Conservation (phyloP, 208 protist species). For the Naegleria gruberi region DNA sequence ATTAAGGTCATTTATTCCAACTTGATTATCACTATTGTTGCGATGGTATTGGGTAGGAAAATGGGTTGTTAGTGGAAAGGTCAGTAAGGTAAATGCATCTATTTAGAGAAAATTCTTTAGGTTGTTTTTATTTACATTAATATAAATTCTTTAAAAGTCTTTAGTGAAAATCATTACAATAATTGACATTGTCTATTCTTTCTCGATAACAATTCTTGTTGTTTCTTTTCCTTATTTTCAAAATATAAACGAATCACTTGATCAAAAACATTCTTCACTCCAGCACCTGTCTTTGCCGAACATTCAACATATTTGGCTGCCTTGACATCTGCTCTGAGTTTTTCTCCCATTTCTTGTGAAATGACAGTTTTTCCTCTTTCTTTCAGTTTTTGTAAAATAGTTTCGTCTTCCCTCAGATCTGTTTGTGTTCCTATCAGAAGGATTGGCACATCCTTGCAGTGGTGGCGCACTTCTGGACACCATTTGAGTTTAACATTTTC, state of each 20-base stretch:
- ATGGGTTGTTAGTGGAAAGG: too few relatives aligned
- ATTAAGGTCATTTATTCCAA: neutral
- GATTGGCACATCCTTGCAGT: conserved; percentile 37
- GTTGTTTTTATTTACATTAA: too few relatives aligned
- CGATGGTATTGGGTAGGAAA: too few relatives aligned
- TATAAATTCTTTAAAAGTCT: too few relatives aligned
- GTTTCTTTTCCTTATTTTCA: neutral
- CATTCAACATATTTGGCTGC: conserved; percentile 38
- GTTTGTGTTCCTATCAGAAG: conserved; percentile 51
- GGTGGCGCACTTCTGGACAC: conserved; percentile 34
- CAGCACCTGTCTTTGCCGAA: neutral
- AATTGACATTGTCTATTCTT: too few relatives aligned
- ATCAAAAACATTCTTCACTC: conserved; percentile 16
- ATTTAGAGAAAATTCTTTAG: too few relatives aligned
- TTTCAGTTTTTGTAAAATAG: conserved; percentile 41
- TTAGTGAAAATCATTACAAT: too few relatives aligned
- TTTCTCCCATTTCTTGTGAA: conserved; percentile 38
- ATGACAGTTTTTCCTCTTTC: conserved; percentile 36
- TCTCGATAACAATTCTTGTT: too few relatives aligned
- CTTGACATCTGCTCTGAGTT: conserved; percentile 25
- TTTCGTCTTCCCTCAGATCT: conserved; percentile 45
- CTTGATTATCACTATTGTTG: too few relatives aligned
- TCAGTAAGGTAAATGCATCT: too few relatives aligned
- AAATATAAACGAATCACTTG: neutral
- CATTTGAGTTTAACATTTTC: conserved; percentile 47